Conservation (phyloP, 306 rosid genomes). For the Lathyrus sativus region DNA sequence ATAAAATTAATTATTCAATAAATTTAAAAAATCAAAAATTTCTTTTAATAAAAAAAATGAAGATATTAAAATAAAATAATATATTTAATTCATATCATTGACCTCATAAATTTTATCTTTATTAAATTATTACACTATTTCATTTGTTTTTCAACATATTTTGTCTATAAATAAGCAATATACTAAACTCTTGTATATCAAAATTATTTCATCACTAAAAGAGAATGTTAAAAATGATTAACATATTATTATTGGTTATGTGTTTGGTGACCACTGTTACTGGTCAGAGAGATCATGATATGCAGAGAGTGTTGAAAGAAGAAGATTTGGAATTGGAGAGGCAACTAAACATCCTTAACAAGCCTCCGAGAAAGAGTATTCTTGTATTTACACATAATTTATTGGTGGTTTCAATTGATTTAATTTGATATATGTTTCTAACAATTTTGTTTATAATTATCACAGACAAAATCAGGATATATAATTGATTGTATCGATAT, state of each 20-base stretch:
- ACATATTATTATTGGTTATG: not conserved
- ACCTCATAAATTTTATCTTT: too few species aligned
- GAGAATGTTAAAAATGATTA: not conserved
- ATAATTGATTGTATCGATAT: constrained; percentile 31
- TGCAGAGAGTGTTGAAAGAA: not conserved
- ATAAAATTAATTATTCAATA: too few species aligned
- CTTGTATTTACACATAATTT: not conserved
- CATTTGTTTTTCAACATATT: too few species aligned
- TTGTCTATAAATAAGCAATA: not conserved
- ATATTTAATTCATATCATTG: too few species aligned
- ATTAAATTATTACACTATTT: too few species aligned
- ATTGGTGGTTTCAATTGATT: not conserved
- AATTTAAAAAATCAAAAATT: too few species aligned
- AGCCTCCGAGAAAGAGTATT: constrained; percentile 18
- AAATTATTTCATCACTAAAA: not conserved
- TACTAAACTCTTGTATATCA: not conserved
- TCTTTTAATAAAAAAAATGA: too few species aligned
- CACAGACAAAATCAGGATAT: constrained; percentile 13
- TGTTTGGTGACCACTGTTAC: not conserved
- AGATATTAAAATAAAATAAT: too few species aligned
- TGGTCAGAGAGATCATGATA: not conserved
- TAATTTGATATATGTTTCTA: not conserved
- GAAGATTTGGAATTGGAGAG: constrained; percentile 33
- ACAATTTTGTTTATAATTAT: not conserved
- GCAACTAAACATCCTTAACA: constrained; percentile 24